A percentile compares a stretch with the other conserved stretches of the same genome.
Evolutionary conservation across 257 asterid genomes (phyloP).

Genomic region (Gentiana macrophylla): DNA sequence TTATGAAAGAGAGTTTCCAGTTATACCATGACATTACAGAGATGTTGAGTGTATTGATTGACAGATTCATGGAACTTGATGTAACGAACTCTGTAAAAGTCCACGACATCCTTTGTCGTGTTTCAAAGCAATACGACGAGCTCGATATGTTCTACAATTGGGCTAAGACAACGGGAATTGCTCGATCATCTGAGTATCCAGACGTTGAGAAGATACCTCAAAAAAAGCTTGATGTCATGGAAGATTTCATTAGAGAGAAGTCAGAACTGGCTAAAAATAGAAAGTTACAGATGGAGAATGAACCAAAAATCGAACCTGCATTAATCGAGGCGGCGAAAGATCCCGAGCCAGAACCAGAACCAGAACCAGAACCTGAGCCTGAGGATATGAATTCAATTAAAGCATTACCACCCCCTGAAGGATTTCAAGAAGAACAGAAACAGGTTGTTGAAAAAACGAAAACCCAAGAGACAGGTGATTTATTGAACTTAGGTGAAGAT

Average conservation of each 20-base stretch:
- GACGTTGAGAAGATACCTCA: constrained; percentile 67
- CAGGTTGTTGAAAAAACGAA: constrained; percentile 18
- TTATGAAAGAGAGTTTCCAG: constrained; percentile 72
- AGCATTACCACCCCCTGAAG: constrained; percentile 81
- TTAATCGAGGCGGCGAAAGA: constrained; percentile 4
- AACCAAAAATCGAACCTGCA: constrained; percentile 11
- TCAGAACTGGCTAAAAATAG: constrained; percentile 25
- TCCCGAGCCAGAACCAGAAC: background rate
- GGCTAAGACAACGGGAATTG: constrained; percentile 57
- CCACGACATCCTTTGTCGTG: constrained; percentile 59
- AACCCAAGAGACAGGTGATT: constrained; percentile 45
- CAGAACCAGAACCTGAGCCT: no score
- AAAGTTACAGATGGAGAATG: constrained; percentile 16
- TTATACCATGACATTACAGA: constrained; percentile 63
- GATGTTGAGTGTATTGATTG: constrained; percentile 51
- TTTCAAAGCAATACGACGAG: constrained; percentile 77
- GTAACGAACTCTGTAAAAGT: constrained; percentile 50
- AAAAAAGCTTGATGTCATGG: constrained; percentile 78
- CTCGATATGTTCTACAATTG: constrained; percentile 64
- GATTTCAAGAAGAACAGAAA: constrained; percentile 4
- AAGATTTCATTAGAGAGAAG: constrained; percentile 60
- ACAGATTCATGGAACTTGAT: constrained; percentile 76
- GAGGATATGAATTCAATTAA: constrained; percentile 49
- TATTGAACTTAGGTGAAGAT: constrained; percentile 56
- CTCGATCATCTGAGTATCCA: constrained; percentile 69